These are phyloP conservation scores for Trifolium dubium DNA, from an alignment of 306 rosid species.

Conservation along the genomic window DNA sequence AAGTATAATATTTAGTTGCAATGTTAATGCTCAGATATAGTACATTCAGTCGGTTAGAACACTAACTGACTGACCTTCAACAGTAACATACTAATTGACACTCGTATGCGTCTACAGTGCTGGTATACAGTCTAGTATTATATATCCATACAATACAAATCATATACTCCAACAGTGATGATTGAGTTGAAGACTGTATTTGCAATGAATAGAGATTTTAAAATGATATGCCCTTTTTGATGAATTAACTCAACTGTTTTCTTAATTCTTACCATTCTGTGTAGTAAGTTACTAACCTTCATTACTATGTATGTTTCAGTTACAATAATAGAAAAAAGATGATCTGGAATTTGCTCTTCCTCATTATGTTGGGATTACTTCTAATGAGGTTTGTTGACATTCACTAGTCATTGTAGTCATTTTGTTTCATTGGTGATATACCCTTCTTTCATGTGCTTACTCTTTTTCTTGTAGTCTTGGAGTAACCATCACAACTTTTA, in stretches of 20 bases:
- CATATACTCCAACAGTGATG: not conserved
- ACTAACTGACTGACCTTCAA: not conserved
- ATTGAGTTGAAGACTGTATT: constrained; percentile 26
- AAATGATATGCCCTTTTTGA: constrained; percentile 15
- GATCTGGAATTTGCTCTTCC: constrained; percentile 75
- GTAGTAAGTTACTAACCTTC: constrained; percentile 26
- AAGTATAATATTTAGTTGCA: constrained; percentile 27
- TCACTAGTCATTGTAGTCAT: not conserved
- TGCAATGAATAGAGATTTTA: constrained; percentile 18
- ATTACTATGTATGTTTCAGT: constrained; percentile 57
- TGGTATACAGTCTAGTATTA: not conserved
- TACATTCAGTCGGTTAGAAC: not conserved
- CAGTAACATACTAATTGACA: not conserved
- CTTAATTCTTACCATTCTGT: constrained; percentile 12
- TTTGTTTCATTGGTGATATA: constrained; percentile 33
- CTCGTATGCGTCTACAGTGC: not conserved
- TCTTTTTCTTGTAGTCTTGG: constrained; percentile 75
- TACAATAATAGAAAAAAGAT: constrained; percentile 84
- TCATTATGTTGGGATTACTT: constrained; percentile 67
- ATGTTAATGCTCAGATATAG: not conserved
- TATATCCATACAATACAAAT: constrained; percentile 8
- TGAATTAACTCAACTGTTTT: not conserved
- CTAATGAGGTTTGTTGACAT: constrained; percentile 66
- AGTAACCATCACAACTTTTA: constrained; percentile 71
- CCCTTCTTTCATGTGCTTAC: constrained; percentile 40